Evolutionary conservation across 1,284 basidiomycete species (phyloP).

Genomic region (Cutaneotrichosporon cutaneum): DNA sequence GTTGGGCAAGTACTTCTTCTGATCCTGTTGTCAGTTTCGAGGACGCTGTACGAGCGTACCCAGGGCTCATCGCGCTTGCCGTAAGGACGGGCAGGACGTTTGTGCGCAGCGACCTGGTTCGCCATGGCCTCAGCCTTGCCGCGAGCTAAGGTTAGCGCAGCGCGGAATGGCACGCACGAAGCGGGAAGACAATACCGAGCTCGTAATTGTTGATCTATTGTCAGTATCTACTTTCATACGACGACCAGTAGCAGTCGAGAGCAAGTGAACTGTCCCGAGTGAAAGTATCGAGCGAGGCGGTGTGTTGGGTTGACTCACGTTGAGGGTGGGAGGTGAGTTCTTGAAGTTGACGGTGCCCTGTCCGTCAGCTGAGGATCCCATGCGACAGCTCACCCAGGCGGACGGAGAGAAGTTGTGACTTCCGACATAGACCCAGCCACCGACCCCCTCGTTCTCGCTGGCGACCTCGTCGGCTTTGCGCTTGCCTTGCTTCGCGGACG

Average conservation of each 20-base stretch:
- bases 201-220: slow-evolving; percentile 46
- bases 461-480: slow-evolving; percentile 35
- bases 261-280: not conserved
- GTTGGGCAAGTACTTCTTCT: slow-evolving; percentile 17
- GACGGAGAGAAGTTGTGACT: slow-evolving; percentile 49
- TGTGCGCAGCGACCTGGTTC: slow-evolving; percentile 43
- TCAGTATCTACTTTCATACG: not conserved
- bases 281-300: too few relatives aligned
- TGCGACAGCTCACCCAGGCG: slow-evolving; percentile 42
- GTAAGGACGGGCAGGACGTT: slow-evolving; percentile 45
- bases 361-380: slow-evolving; percentile 2
- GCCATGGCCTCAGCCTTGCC: slow-evolving; percentile 31
- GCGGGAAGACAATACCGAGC: slow-evolving; percentile 50
- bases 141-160: slow-evolving; percentile 28
- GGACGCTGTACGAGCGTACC: slow-evolving; percentile 32
- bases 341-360: slow-evolving; percentile 46
- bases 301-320: slow-evolving; percentile 11
- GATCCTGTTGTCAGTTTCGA: slow-evolving; percentile 15
- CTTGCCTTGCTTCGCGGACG: slow-evolving; percentile 23
- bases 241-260: not conserved
- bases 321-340: slow-evolving; percentile 35
- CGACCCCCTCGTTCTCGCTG: slow-evolving; percentile 25
- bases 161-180: slow-evolving; percentile 31
- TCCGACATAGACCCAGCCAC: slow-evolving; percentile 51
- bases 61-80: slow-evolving; percentile 38